Base-by-base conservation (phyloP, 345 rosid genomes). In the Gynandropsis gynandra region DNA sequence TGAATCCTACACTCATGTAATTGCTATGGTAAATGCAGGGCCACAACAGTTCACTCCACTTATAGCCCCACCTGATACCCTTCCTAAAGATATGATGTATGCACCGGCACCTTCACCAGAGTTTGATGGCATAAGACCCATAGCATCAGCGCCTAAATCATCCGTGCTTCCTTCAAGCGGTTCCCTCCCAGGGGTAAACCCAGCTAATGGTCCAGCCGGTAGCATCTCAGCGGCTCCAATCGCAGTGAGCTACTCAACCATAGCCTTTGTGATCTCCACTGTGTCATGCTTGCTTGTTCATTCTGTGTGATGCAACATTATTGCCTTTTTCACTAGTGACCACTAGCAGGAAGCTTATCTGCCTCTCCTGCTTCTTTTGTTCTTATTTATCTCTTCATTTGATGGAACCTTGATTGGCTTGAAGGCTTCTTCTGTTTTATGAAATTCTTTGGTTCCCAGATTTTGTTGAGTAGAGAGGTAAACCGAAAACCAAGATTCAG, bases 41-140 rank as follows among this genome's bases (percentile, higher is more conserved):
- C 68, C 71, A 1, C 89, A 64, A 72, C 87, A 72, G 61, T 70
- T 86, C 49, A 83, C 87, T 8, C 70, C 82, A 4, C 82, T 90
- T 37, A 6, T 83, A 61, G 85, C 80, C 17, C 98, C 98, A 7
- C 98, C 98, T 57, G 74, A 88, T 41, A 16, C 65, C 5, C 85
- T 90, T 50, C 66, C 45, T 34, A 67, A 46, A 66, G 87, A 78
- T 44, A 45, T 74, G 21, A 42, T 37, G 7, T 76, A 61, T 69
- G 66, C 94, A 50, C 89, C 98, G 8, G 81, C 70, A 8, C 65
- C 65, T 1, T 27, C 71, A 13, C 61, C 56, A 1, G 59, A 35
- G 56, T 41, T 10, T 53, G 66, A 60, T 60, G 66, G 54, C 39
- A 47, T 13, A 17, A 69, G 67, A 24, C 33, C 54, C 42, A 39